Conservation (phyloP, 73 alveolate species). For the Tetrahymena thermophila region DNA sequence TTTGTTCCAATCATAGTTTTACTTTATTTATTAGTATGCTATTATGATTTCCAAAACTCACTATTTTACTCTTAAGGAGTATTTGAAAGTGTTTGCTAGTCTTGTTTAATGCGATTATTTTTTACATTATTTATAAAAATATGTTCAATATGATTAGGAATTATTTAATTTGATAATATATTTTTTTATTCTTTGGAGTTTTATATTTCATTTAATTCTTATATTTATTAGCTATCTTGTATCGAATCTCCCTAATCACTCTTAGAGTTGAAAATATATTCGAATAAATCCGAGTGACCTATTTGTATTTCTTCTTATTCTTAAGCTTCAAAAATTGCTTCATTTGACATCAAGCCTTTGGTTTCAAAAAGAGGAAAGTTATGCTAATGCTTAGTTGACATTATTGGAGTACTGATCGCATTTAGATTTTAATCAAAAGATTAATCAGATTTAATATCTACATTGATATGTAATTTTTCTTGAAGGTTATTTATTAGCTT, state of each 20-base stretch:
- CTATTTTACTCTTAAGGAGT: neutral
- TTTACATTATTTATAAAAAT: neutral
- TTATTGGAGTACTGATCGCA: neutral
- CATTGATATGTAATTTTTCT: neutral
- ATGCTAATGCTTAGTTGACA: neutral
- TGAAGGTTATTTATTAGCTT: neutral
- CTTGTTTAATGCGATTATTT: neutral
- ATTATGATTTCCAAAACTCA: neutral
- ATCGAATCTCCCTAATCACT: neutral
- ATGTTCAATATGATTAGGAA: neutral
- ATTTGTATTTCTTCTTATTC: neutral
- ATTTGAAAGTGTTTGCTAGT: neutral
- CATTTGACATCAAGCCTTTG: neutral
- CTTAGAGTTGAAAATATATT: neutral
- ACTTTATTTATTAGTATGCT: neutral
- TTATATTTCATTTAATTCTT: neutral
- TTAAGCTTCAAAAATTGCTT: neutral
- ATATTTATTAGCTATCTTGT: neutral
- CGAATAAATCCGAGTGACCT: neutral
- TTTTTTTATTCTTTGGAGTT: neutral
- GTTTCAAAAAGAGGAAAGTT: neutral
- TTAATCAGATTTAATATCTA: neutral
- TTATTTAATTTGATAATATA: neutral
- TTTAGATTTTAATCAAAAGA: neutral
- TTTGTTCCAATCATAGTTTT: neutral